Percentiles rank a stretch among this genome's conserved stretches.
phyloP scores from a whole-genome alignment of 2,329 filamentous ascomycete species.

The Colletotrichum simmondsii region DNA sequence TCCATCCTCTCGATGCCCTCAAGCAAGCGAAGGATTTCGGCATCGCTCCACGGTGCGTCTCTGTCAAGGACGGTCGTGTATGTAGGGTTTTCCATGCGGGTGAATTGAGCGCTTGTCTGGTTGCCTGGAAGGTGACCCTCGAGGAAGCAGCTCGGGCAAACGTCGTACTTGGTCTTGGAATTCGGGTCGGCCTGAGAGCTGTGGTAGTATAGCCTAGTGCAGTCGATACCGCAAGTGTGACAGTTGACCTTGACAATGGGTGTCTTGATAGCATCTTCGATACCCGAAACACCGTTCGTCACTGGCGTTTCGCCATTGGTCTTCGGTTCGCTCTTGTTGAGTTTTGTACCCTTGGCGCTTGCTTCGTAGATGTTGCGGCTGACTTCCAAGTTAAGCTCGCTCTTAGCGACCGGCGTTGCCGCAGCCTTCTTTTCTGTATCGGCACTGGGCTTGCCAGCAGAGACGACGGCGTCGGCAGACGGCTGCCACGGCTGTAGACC shows the following conservation, averaged over 20 bases:
- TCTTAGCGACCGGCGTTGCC: slow-evolving; percentile 74
- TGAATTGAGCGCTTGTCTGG: slow-evolving; percentile 83
- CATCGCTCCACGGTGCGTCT: slow-evolving; percentile 90
- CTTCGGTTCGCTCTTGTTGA: slow-evolving; percentile 77
- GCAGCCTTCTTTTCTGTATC: slow-evolving; percentile 81
- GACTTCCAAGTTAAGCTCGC: slow-evolving; percentile 90
- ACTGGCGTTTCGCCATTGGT: slow-evolving; percentile 78
- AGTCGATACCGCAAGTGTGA: slow-evolving; percentile 92
- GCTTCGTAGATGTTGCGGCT: slow-evolving; percentile 96
- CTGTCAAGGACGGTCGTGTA: slow-evolving; percentile 84
- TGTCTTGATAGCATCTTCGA: slow-evolving; percentile 72
- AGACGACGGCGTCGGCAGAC: slow-evolving; percentile 76
- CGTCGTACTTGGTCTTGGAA: slow-evolving; percentile 80
- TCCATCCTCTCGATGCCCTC: slow-evolving; percentile 94
- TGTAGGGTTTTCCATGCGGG: slow-evolving; percentile 87
- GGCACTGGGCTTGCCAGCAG: slow-evolving; percentile 68
- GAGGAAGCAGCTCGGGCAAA: slow-evolving; percentile 91
- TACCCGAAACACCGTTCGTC: slow-evolving; percentile 71
- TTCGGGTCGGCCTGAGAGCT: slow-evolving; percentile 66
- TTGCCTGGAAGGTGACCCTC: slow-evolving; percentile 85
- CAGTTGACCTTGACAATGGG: slow-evolving; percentile 81
- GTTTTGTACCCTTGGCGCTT: slow-evolving; percentile 79
- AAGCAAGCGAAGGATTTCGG: slow-evolving; percentile 87
- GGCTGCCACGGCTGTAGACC: slow-evolving; percentile 97
- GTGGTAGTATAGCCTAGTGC: slow-evolving; percentile 73